Evolutionary conservation across 805 yeast species (phyloP), one percentile per base, ranked within the genome.

Genomic region (Cyberlindnera subsufficiens): DNA sequence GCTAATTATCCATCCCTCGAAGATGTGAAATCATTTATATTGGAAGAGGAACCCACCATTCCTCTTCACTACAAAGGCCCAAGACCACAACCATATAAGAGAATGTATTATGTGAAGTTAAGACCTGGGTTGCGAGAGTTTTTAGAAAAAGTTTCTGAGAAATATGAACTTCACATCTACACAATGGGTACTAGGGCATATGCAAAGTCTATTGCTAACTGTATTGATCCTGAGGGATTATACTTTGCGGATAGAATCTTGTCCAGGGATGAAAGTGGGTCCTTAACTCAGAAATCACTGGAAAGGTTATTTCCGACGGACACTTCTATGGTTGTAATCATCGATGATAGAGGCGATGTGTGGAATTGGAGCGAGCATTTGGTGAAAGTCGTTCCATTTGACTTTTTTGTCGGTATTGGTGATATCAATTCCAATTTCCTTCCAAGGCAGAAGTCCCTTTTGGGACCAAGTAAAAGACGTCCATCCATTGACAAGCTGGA

Each of bases 141-240:
- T 59, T 71, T 93, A 40, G 75, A 74, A 39, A 69, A 71, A 38
- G 75, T 87, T 39, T 67, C 82, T 6, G 64, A 80, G 38, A 65
- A 75, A 37, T 93, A 84, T 60, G 98, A 93, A 64, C 68, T 93
- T 71, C 99, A 93, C 59, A 86, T 93, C 32, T 93, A 93, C 62
- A 93, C 99, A 5, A 93, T 93, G 99, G 99, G 98, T 8, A 93
- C 99, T 5, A 71, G 96, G 51, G 82, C 91, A 25, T 93, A 93
- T 63, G 99, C 99, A 0, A 72, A 79, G 38, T 85, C 88, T 20
- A 86, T 93, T 49, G 95, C 98, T 29, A 78, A 80, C 44, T 82
- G 93, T 30, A 88, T 93, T 37, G 99, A 93, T 59, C 99, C 99
- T 0, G 78, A 75, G 15, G 96, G 95, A 1, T 69, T 72, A 43